phyloP scores from a whole-genome alignment of 257 asterid genomes.

The Fraxinus excelsior region DNA sequence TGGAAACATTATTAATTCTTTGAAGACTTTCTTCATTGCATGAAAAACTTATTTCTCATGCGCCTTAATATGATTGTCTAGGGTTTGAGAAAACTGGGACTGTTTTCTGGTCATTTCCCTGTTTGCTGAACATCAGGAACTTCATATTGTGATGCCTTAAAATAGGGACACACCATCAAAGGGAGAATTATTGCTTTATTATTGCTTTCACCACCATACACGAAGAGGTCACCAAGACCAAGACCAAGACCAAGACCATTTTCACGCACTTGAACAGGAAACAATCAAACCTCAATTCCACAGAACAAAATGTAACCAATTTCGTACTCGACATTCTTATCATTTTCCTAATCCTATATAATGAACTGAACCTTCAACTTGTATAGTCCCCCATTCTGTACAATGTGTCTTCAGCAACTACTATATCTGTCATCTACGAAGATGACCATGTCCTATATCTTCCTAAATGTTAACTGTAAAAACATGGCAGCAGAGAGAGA shows the following conservation, averaged over 20 bases:
- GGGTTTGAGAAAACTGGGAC: background rate
- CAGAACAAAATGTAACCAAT: constrained; percentile 28
- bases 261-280: constrained; percentile 23
- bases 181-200: background rate
- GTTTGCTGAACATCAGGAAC: background rate
- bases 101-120: too few species aligned
- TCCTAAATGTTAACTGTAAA: constrained; percentile 16
- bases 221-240: background rate
- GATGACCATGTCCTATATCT: background rate
- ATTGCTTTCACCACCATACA: background rate
- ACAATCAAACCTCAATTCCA: constrained; percentile 33
- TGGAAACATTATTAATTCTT: background rate
- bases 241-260: background rate
- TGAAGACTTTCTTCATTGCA: background rate
- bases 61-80: too few species aligned
- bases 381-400: constrained; percentile 46
- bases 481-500: constrained; percentile 19
- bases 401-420: constrained; percentile 56
- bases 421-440: constrained; percentile 31
- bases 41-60: too few species aligned
- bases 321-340: constrained; percentile 30
- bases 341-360: constrained; percentile 37
- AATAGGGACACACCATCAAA: background rate
- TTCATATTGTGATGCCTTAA: background rate
- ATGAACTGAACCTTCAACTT: constrained; percentile 37